phyloP scores from a whole-genome alignment of 768 basidiomycete species.

The Mrakia gelida region DNA sequence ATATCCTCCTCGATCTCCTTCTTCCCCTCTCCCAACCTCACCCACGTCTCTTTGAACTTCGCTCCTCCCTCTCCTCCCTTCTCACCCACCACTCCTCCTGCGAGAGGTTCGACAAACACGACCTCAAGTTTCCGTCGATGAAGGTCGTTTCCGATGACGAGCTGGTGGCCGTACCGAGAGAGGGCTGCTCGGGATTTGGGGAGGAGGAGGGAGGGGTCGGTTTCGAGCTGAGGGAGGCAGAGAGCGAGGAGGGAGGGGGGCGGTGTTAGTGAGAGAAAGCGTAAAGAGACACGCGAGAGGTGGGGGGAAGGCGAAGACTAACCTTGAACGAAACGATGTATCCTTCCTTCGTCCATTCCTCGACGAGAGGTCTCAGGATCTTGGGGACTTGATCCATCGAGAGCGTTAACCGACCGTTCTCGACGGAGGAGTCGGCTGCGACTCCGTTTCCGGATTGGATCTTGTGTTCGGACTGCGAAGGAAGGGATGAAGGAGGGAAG shows the following conservation, averaged over 20 bases:
- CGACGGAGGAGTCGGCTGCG: conserved; percentile 7
- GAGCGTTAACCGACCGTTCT: conserved; percentile 55
- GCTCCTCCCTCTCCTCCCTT: not conserved
- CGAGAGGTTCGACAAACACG: conserved; percentile 66
- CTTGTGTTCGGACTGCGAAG: conserved; percentile 83
- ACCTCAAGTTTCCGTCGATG: conserved; percentile 85
- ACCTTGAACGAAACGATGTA: conserved; percentile 98
- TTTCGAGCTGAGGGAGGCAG: conserved; percentile 76
- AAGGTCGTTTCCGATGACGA: conserved; percentile 96
- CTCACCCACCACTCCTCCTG: conserved; percentile 30
- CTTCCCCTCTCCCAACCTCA: conserved; percentile 39
- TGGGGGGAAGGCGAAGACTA: conserved; percentile 13
- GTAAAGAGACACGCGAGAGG: not conserved
- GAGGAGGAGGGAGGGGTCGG: conserved; percentile 72
- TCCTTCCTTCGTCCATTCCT: conserved; percentile 85
- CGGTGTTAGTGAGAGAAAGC: not conserved
- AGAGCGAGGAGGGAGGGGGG: not conserved
- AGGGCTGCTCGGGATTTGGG: conserved; percentile 86
- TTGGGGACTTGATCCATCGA: conserved; percentile 99
- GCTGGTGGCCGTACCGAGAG: conserved; percentile 91
- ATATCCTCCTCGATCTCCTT: conserved; percentile 95
- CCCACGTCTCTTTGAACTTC: conserved; percentile 44
- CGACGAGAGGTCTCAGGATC: conserved; percentile 84
- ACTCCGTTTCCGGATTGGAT: conserved; percentile 96
- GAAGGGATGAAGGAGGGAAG: too few species aligned